phyloP scores from a whole-genome alignment of 805 yeast genomes.

The Saturnispora quitensis region DNA sequence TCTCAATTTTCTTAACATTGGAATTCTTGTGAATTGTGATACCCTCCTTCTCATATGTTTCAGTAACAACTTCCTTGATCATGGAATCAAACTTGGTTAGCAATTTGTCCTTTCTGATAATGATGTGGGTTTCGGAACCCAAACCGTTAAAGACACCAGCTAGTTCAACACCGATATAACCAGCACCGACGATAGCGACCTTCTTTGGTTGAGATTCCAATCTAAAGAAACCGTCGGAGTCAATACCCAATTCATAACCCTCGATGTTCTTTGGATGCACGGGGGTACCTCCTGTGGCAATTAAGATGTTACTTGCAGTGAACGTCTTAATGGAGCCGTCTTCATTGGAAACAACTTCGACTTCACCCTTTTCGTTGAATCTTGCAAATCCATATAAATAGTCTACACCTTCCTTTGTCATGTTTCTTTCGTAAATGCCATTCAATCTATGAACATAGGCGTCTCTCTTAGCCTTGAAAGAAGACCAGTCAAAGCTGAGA shows the following conservation, averaged over 20 bases:
- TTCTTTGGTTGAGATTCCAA: slow-evolving; percentile 77
- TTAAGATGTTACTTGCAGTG: slow-evolving; percentile 73
- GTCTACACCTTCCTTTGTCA: slow-evolving; percentile 84
- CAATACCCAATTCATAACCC: slow-evolving; percentile 77
- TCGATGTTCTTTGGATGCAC: slow-evolving; percentile 57
- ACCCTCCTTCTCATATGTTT: slow-evolving; percentile 73
- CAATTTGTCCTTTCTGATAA: slow-evolving; percentile 87
- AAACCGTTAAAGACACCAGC: slow-evolving; percentile 90
- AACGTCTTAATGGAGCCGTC: slow-evolving; percentile 42
- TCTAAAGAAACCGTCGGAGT: slow-evolving; percentile 86
- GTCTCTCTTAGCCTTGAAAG: slow-evolving; percentile 80
- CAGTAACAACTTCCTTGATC: slow-evolving; percentile 72
- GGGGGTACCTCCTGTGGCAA: slow-evolving; percentile 93
- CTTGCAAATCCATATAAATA: slow-evolving; percentile 79
- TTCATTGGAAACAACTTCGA: slow-evolving; percentile 68
- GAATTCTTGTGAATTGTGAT: slow-evolving; percentile 67
- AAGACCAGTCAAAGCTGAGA: slow-evolving; percentile 86
- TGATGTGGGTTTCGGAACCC: slow-evolving; percentile 76
- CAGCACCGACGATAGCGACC: slow-evolving; percentile 96
- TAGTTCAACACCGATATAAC: slow-evolving; percentile 92
- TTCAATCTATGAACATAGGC: slow-evolving; percentile 82
- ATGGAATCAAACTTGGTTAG: slow-evolving; percentile 79
- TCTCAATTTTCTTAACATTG: slow-evolving; percentile 40
- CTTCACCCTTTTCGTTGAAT: slow-evolving; percentile 59
- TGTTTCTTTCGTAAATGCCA: slow-evolving; percentile 86